Evolutionary conservation across 2,329 filamentous ascomycete species (phyloP).

Genomic region (Stachybotrys echinatus): DNA sequence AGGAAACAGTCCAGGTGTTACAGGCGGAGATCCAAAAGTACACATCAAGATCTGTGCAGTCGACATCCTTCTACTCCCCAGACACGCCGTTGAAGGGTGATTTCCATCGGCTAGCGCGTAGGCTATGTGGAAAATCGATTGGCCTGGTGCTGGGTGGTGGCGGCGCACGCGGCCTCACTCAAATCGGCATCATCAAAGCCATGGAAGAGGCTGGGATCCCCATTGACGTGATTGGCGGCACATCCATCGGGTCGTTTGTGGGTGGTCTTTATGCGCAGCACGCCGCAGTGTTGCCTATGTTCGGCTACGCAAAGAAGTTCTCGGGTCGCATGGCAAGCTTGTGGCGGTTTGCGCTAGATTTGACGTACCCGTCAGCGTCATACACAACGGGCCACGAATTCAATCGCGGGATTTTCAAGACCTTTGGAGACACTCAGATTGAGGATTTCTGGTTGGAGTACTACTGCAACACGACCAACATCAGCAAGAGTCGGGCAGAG

Average conservation of each 20-base stretch:
- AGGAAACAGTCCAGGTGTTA: constrained; percentile 87
- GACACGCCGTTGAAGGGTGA: constrained; percentile 94
- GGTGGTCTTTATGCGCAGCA: constrained; percentile 93
- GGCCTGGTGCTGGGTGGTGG: constrained; percentile 92
- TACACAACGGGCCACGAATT: constrained; percentile 99
- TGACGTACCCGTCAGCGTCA: constrained; percentile 93
- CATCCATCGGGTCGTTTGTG: constrained; percentile 93
- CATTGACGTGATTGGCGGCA: constrained; percentile 91
- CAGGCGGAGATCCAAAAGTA: constrained; percentile 99
- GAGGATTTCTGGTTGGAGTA: constrained; percentile 99
- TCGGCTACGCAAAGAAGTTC: constrained; percentile 95
- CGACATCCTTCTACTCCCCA: constrained; percentile 82
- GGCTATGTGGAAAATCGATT: constrained; percentile 89
- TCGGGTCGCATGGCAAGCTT: constrained; percentile 97
- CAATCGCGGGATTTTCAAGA: constrained; percentile 98
- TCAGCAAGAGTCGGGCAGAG: constrained; percentile 86
- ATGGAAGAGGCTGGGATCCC: constrained; percentile 95
- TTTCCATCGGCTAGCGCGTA: constrained; percentile 85
- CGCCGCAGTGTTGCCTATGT: constrained; percentile 94
- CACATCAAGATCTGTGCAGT: constrained; percentile 85
- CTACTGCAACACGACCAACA: constrained; percentile 99
- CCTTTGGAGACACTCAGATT: constrained; percentile 93
- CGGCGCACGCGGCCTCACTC: constrained; percentile 84
- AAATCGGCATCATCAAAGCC: constrained; percentile 89
- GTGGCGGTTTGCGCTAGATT: constrained; percentile 94